A percentile compares a stretch with the other conserved stretches of the same genome.
Conservation (phyloP, 306 rosid species). For the Sesbania bispinosa region DNA sequence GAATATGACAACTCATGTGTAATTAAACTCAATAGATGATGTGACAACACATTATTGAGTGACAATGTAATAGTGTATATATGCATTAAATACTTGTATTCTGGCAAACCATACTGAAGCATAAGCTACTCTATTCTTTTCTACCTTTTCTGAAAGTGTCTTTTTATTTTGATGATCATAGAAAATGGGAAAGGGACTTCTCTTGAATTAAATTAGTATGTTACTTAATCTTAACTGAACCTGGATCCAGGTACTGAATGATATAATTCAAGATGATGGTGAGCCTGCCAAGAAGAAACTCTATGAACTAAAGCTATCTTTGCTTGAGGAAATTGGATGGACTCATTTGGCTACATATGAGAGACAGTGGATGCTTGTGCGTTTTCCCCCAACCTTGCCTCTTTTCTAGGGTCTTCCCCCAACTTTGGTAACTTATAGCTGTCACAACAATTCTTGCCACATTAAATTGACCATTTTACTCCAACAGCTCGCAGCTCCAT, state of each 20-base stretch:
- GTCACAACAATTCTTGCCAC: neutral
- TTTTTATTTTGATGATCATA: neutral
- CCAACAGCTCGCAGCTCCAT: neutral
- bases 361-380: slow-evolving; percentile 82
- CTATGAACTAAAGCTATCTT: slow-evolving; percentile 65
- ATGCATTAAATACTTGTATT: no score
- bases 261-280: slow-evolving; percentile 60
- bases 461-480: neutral
- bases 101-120: no score
- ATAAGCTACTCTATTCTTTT: no score
- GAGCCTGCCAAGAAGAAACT: slow-evolving; percentile 77
- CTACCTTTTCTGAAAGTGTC: neutral
- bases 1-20: no score
- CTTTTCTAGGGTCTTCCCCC: no score
- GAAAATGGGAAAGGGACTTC: neutral
- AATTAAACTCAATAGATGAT: no score
- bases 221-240: neutral
- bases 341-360: slow-evolving; percentile 62
- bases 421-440: neutral
- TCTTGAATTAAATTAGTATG: neutral
- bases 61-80: no score
- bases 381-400: slow-evolving; percentile 77
- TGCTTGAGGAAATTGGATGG: slow-evolving; percentile 91
- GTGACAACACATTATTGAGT: no score
- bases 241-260: slow-evolving; percentile 53